These are phyloP conservation scores for Ganoderma sinense DNA, from an alignment of 1,284 basidiomycete genomes.

Conservation along the genomic window DNA sequence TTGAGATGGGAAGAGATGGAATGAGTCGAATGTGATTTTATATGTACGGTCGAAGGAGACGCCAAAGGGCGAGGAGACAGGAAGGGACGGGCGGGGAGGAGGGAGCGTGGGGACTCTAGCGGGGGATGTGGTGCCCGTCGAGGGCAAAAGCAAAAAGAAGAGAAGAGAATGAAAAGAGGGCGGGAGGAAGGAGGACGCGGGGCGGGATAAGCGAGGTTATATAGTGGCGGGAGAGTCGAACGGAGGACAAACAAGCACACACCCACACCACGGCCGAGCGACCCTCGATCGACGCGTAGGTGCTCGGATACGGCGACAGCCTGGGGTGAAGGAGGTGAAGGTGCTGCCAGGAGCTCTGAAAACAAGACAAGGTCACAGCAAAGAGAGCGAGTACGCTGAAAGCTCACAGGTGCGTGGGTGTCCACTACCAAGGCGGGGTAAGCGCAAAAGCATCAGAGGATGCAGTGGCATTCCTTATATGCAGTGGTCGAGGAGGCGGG, in stretches of 20 bases:
- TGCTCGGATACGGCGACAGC: slow-evolving; percentile 12
- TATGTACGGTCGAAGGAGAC: slow-evolving; percentile 6
- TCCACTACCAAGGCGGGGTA: slow-evolving; percentile 1
- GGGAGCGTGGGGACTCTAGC: slow-evolving; percentile 36
- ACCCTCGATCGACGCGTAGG: slow-evolving; percentile 22
- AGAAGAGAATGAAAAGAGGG: slow-evolving; percentile 30
- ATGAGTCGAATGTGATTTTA: slow-evolving; percentile 5
- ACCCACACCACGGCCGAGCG: slow-evolving; percentile 16
- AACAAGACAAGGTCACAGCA: not conserved
- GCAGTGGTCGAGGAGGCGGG: slow-evolving; percentile 1
- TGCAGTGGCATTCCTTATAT: not conserved
- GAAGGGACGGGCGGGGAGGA: slow-evolving; percentile 14
- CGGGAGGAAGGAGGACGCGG: slow-evolving; percentile 21
- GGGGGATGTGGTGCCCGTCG: slow-evolving; percentile 37
- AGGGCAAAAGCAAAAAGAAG: slow-evolving; percentile 37
- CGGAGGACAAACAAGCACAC: slow-evolving; percentile 37
- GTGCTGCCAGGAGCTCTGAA: slow-evolving; percentile 1
- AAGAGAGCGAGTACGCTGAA: slow-evolving; percentile 4
- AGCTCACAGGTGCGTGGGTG: not conserved
- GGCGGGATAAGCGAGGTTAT: slow-evolving; percentile 17
- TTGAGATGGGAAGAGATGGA: slow-evolving; percentile 12
- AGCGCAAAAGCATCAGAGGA: not conserved
- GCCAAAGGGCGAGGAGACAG: slow-evolving; percentile 3
- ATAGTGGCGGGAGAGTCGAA: slow-evolving; percentile 25
- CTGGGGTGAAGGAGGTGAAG: slow-evolving; percentile 21